These are phyloP conservation scores for Saprolegnia diclina DNA, from an alignment of 352 stramenopile species.

Conservation along the genomic window DNA sequence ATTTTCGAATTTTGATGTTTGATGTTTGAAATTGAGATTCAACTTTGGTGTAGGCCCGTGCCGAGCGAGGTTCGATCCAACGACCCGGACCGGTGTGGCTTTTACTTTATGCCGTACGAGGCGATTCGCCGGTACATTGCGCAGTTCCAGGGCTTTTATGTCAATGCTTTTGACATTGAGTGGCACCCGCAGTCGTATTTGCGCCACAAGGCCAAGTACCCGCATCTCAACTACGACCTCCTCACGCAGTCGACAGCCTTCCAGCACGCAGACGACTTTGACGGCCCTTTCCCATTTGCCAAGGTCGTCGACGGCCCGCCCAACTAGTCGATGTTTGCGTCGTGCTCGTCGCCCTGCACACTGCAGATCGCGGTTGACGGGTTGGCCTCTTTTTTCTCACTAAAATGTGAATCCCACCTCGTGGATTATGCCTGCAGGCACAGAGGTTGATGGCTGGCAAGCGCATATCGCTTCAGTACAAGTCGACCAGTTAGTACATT, in stretches of 20 bases:
- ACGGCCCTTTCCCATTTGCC: conserved; percentile 68
- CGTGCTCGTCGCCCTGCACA: too few species aligned
- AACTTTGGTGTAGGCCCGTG: conserved; percentile 33
- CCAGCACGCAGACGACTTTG: conserved; percentile 65
- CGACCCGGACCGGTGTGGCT: conserved; percentile 67
- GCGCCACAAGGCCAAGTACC: conserved; percentile 47
- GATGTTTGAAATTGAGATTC: too few species aligned
- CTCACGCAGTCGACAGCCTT: conserved; percentile 56
- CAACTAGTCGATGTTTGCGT: too few species aligned
- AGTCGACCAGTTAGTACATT: too few species aligned
- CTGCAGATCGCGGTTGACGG: too few species aligned
- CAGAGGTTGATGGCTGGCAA: too few species aligned
- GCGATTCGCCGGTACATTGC: conserved; percentile 65
- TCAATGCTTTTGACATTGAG: conserved; percentile 74
- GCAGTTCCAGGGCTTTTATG: conserved; percentile 76
- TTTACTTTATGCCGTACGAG: conserved; percentile 82
- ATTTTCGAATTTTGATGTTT: too few species aligned
- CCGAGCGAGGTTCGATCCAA: conserved; percentile 59
- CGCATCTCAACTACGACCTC: conserved; percentile 56
- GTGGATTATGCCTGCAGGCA: too few species aligned
- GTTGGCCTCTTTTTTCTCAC: too few species aligned
- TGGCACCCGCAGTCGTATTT: conserved; percentile 64
- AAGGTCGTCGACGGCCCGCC: conserved; percentile 34
- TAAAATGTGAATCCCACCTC: too few species aligned
- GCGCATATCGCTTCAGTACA: too few species aligned